A percentile compares a stretch with the other conserved stretches of the same genome.
These are phyloP conservation scores for Sugiyamaella japonica DNA, from an alignment of 1,139 yeast genomes.

Conservation along the genomic window DNA sequence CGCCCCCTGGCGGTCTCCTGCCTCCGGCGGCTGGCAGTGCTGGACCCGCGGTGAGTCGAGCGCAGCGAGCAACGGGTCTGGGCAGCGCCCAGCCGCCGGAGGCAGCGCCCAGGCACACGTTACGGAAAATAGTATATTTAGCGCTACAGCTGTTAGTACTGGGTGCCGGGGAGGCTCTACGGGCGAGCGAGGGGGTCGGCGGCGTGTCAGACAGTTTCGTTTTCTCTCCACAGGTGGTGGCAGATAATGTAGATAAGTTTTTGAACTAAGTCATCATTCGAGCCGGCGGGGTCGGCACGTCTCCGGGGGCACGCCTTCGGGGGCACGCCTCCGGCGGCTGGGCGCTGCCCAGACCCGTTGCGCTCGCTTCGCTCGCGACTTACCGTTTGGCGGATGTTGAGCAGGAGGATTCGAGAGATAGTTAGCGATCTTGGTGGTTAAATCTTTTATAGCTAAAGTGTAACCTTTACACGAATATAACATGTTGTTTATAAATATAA, in stretches of 20 bases:
- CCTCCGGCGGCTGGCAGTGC: too few species aligned
- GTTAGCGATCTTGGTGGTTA: background rate
- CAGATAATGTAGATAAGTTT: conserved; percentile 31
- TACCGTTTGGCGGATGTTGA: background rate
- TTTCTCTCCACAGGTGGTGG: conserved; percentile 25
- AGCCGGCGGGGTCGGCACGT: too few species aligned
- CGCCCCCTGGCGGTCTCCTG: too few species aligned
- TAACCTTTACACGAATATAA: background rate
- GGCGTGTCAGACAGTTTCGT: background rate
- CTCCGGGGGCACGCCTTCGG: background rate
- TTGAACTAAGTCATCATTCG: conserved; percentile 12
- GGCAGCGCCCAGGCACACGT: too few species aligned
- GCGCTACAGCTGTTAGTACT: too few species aligned
- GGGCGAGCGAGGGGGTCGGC: too few species aligned
- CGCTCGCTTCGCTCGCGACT: too few species aligned
- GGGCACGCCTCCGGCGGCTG: background rate
- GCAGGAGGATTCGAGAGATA: background rate
- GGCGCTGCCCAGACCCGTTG: background rate
- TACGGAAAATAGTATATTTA: too few species aligned
- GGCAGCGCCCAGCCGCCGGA: too few species aligned
- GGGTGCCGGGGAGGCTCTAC: too few species aligned
- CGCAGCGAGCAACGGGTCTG: too few species aligned
- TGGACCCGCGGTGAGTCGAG: too few species aligned
- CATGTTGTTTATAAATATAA: background rate
- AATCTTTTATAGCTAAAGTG: background rate